A percentile compares a stretch with the other conserved stretches of the same genome.
These are phyloP conservation scores for Peronospora farinosa DNA, from an alignment of 352 stramenopile species.

Conservation along the genomic window DNA sequence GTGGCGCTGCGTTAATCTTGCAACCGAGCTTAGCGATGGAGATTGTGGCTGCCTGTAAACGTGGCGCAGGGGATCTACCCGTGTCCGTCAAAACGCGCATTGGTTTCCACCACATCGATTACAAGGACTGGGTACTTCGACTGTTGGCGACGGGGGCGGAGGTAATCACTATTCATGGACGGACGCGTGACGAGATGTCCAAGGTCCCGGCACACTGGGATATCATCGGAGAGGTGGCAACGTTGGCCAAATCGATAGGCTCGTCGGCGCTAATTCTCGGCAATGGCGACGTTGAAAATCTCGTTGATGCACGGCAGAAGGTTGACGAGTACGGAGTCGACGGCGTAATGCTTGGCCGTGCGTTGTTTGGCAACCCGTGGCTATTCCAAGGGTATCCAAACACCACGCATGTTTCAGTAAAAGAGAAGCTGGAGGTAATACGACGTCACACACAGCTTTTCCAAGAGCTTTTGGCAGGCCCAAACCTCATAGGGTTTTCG, in stretches of 20 bases:
- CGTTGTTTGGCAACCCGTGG: constrained; percentile 76
- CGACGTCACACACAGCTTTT: constrained; percentile 64
- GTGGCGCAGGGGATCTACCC: constrained; percentile 50
- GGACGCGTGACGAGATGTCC: constrained; percentile 79
- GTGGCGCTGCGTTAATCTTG: constrained; percentile 59
- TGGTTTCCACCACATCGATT: constrained; percentile 70
- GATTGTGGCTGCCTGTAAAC: constrained; percentile 66
- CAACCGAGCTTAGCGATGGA: constrained; percentile 51
- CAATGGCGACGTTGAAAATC: constrained; percentile 67
- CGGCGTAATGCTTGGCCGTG: constrained; percentile 72
- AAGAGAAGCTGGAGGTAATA: constrained; percentile 55
- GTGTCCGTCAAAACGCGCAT: constrained; percentile 80
- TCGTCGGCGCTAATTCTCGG: constrained; percentile 66
- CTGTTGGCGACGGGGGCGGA: constrained; percentile 64
- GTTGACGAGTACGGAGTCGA: constrained; percentile 65
- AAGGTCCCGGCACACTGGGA: constrained; percentile 79
- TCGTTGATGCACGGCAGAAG: constrained; percentile 60
- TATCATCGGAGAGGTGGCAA: constrained; percentile 64
- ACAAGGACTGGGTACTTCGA: constrained; percentile 66
- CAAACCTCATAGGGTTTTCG: constrained; percentile 46
- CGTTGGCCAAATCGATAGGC: constrained; percentile 40
- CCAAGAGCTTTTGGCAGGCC: constrained; percentile 44
- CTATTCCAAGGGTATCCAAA: constrained; percentile 63
- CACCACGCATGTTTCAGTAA: constrained; percentile 43
- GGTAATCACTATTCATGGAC: constrained; percentile 70